These are phyloP conservation scores for Pyrenophora tritici-repentis DNA, from an alignment of 2,329 filamentous ascomycete species.

Conservation along the genomic window DNA sequence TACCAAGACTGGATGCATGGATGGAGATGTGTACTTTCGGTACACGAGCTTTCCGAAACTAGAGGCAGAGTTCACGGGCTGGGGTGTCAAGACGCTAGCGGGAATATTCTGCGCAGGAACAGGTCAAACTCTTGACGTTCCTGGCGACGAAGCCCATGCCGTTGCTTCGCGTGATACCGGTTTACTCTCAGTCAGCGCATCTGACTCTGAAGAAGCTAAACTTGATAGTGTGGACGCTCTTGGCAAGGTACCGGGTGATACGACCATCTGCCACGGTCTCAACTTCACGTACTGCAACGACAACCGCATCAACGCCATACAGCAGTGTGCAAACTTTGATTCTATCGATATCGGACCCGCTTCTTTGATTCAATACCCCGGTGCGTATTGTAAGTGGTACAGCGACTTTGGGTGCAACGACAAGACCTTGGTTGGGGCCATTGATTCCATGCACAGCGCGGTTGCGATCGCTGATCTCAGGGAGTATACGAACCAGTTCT, in stretches of 20 bases:
- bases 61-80: neutral
- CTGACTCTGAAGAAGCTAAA: too few species aligned
- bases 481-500: too few species aligned
- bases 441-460: neutral
- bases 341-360: neutral
- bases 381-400: constrained; percentile 4
- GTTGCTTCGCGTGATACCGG: too few species aligned
- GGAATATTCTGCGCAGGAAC: neutral
- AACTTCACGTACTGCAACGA: constrained; percentile 2
- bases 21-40: neutral
- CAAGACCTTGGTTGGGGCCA: neutral
- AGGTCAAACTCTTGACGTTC: neutral
- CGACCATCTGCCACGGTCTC: too few species aligned
- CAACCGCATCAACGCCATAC: neutral
- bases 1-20: constrained; percentile 1
- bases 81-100: neutral
- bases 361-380: neutral
- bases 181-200: too few species aligned
- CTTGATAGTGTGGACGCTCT: too few species aligned
- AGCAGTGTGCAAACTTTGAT: constrained; percentile 3
- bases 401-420: neutral
- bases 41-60: neutral
- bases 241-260: too few species aligned
- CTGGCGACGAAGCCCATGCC: too few species aligned
- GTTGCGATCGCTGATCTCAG: too few species aligned